Conservation (phyloP, 768 basidiomycete species). For the Paxillus involutus region DNA sequence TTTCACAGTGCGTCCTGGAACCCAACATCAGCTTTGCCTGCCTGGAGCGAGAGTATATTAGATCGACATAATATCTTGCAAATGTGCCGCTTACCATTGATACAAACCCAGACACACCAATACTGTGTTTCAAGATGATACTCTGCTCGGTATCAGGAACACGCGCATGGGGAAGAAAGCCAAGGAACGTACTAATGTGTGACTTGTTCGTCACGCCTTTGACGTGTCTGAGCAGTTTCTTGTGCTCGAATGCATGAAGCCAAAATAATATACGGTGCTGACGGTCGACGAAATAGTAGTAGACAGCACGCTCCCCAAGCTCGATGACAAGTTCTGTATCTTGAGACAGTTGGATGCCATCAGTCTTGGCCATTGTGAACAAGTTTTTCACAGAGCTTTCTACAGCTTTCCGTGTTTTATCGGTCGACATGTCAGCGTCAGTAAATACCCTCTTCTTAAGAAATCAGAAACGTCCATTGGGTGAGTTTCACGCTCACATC, state of each 20-base stretch:
- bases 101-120: background rate
- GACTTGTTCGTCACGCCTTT: background rate
- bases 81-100: background rate
- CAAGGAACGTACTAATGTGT: background rate
- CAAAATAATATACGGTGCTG: background rate
- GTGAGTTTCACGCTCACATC: background rate
- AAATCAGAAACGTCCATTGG: background rate
- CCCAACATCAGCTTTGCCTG: background rate
- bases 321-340: background rate
- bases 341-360: background rate
- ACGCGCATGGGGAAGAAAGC: background rate
- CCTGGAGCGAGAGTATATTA: background rate
- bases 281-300: background rate
- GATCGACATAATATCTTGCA: background rate
- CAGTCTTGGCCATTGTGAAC: background rate
- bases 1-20: background rate
- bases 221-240: background rate
- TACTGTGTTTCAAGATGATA: background rate
- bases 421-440: background rate
- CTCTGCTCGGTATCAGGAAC: background rate
- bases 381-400: background rate
- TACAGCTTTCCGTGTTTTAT: background rate
- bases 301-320: background rate
- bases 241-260: background rate
- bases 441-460: background rate